Conservation (phyloP, 164 flowering plant species). For the Magnolia kwangsiensis region DNA sequence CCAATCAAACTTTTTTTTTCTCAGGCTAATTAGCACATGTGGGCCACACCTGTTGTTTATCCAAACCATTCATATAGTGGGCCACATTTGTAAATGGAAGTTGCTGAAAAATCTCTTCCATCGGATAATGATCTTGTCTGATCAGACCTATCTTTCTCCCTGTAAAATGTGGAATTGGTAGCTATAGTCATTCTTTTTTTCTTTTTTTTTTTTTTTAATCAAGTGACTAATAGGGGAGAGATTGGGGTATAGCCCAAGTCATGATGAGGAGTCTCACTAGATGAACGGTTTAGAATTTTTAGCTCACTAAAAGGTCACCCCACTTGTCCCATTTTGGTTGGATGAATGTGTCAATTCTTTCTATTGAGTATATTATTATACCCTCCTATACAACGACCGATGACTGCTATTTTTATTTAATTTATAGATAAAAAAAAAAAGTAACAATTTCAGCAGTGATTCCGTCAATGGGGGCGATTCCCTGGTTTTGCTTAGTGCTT, state of each 20-base stretch:
- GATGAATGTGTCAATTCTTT: not conserved
- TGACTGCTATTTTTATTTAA: not conserved
- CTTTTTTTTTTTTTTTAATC: no score
- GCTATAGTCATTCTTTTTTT: not conserved
- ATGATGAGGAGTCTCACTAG: no score
- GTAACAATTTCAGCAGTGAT: no score
- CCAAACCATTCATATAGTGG: not conserved
- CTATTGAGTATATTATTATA: not conserved
- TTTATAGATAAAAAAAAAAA: conserved; percentile 48
- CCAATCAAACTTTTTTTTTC: not conserved
- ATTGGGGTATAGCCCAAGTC: not conserved
- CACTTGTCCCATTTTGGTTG: not conserved
- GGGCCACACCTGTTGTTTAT: not conserved
- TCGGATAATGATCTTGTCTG: not conserved
- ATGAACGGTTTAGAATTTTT: not conserved
- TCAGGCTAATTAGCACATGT: not conserved
- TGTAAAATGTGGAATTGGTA: no score
- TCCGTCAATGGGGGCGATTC: no score
- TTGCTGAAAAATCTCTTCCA: not conserved
- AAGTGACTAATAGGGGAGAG: not conserved
- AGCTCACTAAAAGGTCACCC: not conserved
- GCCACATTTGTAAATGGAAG: not conserved
- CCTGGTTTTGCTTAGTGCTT: no score
- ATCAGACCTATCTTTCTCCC: not conserved
- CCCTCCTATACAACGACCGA: not conserved